Base-by-base conservation (phyloP, 495 filamentous ascomycete genomes). In the Aspergillus panamensis region DNA sequence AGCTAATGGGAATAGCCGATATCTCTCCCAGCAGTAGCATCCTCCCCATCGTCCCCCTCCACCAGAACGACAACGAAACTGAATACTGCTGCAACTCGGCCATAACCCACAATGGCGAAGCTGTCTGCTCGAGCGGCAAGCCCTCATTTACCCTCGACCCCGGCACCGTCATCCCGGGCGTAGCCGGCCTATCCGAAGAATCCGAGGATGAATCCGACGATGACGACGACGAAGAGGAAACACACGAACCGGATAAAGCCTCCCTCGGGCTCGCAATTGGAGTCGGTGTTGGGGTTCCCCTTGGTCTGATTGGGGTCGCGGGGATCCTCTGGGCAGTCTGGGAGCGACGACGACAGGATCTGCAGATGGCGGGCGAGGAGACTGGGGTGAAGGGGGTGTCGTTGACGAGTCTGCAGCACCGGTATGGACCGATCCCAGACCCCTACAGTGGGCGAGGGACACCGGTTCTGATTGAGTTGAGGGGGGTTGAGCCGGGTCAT, bases 281-380 rank as follows among this genome's bases (percentile, higher is more conserved):
- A 8, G 45, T 57, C 21, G 48, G 48, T 37, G 14, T 57, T 8
- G 55, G 55, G 9, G 20, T 57, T 21, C 55, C 55, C 1, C 37
- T 57, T 7, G 55, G 55, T 17, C 55, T 57, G 2, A 3, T 51
- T 6, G 9, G 35, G 3, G 51, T 57, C 25, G 35, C 25, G 8
- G 37, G 37, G 20, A 39, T 51, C 35, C 48, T 57, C 7, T 57
- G 55, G 55, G 55, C 48, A 0, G 33, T 57, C 25, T 57, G 55
- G 55, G 55, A 57, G 55, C 48, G 55, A 6, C 55, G 55, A 6
- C 55, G 55, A 12, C 55, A 21, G 6, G 35, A 51, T 25, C 55
- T 57, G 3, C 20, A 37, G 14, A 20, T 45, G 13, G 17, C 12
- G 6, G 43, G 42, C 4, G 31, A 30, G 8, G 16, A 30, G 29